Conservation (phyloP, 148 eudicot genomes). For the Fallopia convolvulus region DNA sequence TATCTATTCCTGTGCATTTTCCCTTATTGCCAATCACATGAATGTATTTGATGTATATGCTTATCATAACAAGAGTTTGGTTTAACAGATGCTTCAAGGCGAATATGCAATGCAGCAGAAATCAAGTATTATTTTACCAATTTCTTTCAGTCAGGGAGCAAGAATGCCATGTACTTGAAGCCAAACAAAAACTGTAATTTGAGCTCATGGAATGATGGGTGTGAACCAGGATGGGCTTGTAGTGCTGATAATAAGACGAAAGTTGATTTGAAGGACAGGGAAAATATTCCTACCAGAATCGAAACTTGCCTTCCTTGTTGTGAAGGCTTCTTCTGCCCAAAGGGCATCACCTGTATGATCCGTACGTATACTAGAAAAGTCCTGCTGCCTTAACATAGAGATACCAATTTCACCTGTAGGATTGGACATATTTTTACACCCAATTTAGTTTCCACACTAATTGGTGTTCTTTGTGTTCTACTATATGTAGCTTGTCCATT, state of each 20-base stretch:
- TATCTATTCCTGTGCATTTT: background rate
- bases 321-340: slow-evolving; percentile 89
- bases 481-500: slow-evolving; percentile 72
- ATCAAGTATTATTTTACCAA: slow-evolving; percentile 67
- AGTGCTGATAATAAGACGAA: slow-evolving; percentile 31
- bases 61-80: background rate
- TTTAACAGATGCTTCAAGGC: slow-evolving; percentile 45
- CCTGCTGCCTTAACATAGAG: background rate
- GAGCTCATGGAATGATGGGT: slow-evolving; percentile 66
- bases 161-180: slow-evolving; percentile 41
- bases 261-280: slow-evolving; percentile 45
- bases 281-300: slow-evolving; percentile 55
- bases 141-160: slow-evolving; percentile 35
- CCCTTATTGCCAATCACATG: background rate
- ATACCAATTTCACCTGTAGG: background rate
- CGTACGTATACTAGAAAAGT: slow-evolving; percentile 46
- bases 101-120: slow-evolving; percentile 84
- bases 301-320: slow-evolving; percentile 69
- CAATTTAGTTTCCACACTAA: background rate
- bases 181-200: slow-evolving; percentile 86
- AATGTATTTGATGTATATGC: background rate
- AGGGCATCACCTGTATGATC: slow-evolving; percentile 97
- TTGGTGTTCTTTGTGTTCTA: background rate
- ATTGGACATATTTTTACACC: background rate
- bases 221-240: slow-evolving; percentile 93